These are phyloP conservation scores for Eucalyptus erythrocorys DNA, from an alignment of 345 rosid genomes.

Conservation along the genomic window DNA sequence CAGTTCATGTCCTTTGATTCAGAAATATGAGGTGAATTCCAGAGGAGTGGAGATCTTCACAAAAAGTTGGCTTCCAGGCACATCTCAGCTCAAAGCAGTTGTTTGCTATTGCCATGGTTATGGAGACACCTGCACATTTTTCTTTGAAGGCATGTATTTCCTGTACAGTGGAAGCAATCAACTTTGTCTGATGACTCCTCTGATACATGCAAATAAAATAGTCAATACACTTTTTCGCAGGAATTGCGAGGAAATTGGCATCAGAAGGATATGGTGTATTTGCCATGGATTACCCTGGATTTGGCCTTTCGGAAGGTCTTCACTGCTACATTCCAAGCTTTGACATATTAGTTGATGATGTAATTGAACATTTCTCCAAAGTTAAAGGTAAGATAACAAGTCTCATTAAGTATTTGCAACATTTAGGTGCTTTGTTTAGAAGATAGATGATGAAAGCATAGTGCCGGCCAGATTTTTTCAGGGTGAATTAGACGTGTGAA, in stretches of 20 bases:
- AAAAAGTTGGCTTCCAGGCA: constrained; percentile 79
- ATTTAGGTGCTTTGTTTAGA: background rate
- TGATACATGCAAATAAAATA: background rate
- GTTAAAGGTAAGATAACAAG: constrained; percentile 44
- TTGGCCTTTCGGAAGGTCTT: constrained; percentile 91
- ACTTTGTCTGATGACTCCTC: background rate
- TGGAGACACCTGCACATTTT: constrained; percentile 96
- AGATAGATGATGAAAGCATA: background rate
- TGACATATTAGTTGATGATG: constrained; percentile 72
- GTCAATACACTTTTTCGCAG: constrained; percentile 19
- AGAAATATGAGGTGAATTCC: constrained; percentile 73
- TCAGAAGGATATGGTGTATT: constrained; percentile 74
- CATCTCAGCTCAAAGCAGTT: constrained; percentile 49
- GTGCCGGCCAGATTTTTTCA: background rate
- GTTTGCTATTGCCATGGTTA: constrained; percentile 93
- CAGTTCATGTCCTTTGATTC: background rate
- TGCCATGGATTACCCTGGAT: constrained; percentile 96
- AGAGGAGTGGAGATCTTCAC: constrained; percentile 83
- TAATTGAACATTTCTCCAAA: constrained; percentile 66
- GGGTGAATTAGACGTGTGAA: background rate
- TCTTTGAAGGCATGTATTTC: constrained; percentile 64
- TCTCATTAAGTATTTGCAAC: background rate
- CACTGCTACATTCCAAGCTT: constrained; percentile 78
- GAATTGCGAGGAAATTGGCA: constrained; percentile 84
- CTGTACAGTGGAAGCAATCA: background rate